Evolutionary conservation across 495 filamentous ascomycete genomes (phyloP), one percentile per base, ranked within the genome.

Genomic region (Glarea lozoyensis): DNA sequence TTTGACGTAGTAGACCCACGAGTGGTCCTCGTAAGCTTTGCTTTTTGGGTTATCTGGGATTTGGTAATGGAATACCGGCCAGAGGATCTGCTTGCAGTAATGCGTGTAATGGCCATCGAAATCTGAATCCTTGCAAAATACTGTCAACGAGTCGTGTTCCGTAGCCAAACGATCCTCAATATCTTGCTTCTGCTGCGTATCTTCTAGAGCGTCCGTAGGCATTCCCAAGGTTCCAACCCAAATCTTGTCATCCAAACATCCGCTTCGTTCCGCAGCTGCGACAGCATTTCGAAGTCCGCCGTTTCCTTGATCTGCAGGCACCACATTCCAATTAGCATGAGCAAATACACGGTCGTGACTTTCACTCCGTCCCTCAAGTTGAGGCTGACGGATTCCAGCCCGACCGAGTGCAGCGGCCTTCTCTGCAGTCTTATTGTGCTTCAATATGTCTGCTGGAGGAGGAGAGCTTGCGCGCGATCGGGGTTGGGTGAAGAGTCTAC

Each of bases 11-110:
- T 86, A 94, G 53, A 86, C 75, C 87, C 87, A 96, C 1, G 88
- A 94, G 53, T 96, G 88, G 56, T 96, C 89, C 58, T 88, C 81
- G 56, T 94, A 96, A 0, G 89, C 89, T 66, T 95, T 95, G 76
- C 86, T 94, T 69, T 94, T 94, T 10, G 89, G 89, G 58, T 92
- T 88, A 59, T 95, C 89, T 2, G 89, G 89, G 47, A 94, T 92
- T 60, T 93, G 87, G 60, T 96, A 95, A 61, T 96, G 88, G 60
- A 95, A 93, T 25, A 94, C 87, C 5, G 84, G 85, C 84, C 84
- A 88, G 16, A 90, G 72, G 36, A 88, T 85, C 57, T 86, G 79
- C 58, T 95, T 95, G 74, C 86, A 94, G 50, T 88, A 95, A 61
- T 94, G 88, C 10, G 78, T 75, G 55, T 96, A 96, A 61, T 94